Percentiles rank a stretch among this genome's conserved stretches.
phyloP scores from a whole-genome alignment of 2,329 filamentous ascomycete species.

The Pseudogymnoascus sp. region DNA sequence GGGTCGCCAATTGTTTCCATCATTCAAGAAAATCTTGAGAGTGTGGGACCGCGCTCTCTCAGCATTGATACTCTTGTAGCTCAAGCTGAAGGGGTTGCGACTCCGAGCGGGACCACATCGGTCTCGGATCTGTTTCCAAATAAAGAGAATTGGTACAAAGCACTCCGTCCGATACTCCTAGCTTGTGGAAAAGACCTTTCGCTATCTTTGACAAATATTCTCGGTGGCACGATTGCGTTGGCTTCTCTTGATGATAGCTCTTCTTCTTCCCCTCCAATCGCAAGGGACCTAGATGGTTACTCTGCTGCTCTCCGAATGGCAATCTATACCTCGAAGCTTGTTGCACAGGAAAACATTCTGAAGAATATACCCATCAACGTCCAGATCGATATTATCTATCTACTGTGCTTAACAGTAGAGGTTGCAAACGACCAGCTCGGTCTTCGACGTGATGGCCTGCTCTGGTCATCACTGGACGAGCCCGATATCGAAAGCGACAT shows the following conservation, averaged over 20 bases:
- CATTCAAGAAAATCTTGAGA: conserved; percentile 48
- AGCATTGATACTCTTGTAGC: conserved; percentile 47
- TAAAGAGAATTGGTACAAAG: conserved; percentile 54
- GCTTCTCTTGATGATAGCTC: conserved; percentile 32
- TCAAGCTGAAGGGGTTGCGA: conserved; percentile 37
- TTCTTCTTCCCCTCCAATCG: conserved; percentile 25
- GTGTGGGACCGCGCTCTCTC: conserved; percentile 40
- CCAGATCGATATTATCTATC: conserved; percentile 43
- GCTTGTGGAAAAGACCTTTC: conserved; percentile 48
- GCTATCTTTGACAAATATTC: conserved; percentile 62
- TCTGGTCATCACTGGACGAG: conserved; percentile 39
- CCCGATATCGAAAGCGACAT: conserved; percentile 24
- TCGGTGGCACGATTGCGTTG: conserved; percentile 64
- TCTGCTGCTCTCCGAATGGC: conserved; percentile 70
- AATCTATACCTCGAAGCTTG: conserved; percentile 56
- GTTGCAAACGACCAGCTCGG: conserved; percentile 46
- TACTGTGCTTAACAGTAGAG: conserved; percentile 43
- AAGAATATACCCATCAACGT: conserved; percentile 33
- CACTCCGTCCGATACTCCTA: conserved; percentile 48
- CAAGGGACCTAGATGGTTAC: conserved; percentile 59
- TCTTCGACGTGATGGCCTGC: conserved; percentile 33
- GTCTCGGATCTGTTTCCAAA: conserved; percentile 51
- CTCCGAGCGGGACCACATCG: conserved; percentile 27
- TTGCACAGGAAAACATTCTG: conserved; percentile 37
- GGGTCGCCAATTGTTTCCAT: conserved; percentile 41